Conservation (phyloP, 768 basidiomycete genomes). For the Boletus patriciae region DNA sequence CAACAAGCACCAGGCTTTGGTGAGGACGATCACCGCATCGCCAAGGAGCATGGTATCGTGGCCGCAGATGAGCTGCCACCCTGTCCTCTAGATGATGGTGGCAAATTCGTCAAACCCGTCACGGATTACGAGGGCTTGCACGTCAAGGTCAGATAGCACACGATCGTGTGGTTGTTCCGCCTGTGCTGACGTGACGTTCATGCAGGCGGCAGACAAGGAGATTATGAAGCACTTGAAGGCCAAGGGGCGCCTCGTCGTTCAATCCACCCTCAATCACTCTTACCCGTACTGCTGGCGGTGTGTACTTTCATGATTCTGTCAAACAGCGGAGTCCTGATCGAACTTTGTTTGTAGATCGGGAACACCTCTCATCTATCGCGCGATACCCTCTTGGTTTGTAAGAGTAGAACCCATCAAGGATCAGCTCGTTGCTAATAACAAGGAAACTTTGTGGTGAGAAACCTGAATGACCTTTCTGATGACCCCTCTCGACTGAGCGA, state of each 20-base stretch:
- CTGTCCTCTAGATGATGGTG: conserved; percentile 90
- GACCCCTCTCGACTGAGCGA: conserved; percentile 4
- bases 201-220: conserved; percentile 88
- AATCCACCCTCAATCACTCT: conserved; percentile 82
- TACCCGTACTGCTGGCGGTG: conserved; percentile 99
- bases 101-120: conserved; percentile 85
- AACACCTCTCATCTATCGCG: conserved; percentile 94
- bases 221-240: conserved; percentile 90
- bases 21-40: conserved; percentile 97
- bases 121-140: conserved; percentile 85
- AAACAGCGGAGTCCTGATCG: neutral
- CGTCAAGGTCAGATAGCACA: conserved; percentile 67
- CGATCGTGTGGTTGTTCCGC: neutral
- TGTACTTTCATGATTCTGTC: neutral
- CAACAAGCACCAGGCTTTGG: conserved; percentile 99
- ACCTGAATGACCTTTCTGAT: neutral
- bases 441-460: conserved; percentile 80
- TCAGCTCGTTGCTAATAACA: conserved; percentile 86
- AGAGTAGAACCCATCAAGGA: conserved; percentile 83
- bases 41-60: conserved; percentile 81
- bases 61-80: conserved; percentile 90
- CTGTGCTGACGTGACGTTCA: neutral
- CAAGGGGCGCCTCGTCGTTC: conserved; percentile 84
- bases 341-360: conserved; percentile 59
- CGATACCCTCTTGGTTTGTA: conserved; percentile 96